Conservation (phyloP, 176 grass and related monocot species). For the Chloris gayana region DNA sequence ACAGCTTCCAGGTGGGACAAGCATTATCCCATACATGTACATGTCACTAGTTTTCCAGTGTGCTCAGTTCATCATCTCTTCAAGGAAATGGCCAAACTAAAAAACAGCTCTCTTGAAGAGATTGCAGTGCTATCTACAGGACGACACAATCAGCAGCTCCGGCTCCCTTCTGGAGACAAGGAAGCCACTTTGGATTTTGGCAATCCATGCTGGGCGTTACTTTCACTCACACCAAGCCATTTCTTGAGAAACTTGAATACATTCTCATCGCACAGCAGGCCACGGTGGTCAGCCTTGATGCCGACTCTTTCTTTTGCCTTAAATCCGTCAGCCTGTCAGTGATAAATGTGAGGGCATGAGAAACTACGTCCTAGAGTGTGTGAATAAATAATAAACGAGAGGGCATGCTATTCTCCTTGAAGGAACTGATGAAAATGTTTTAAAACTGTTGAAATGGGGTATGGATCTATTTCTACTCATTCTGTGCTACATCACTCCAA, state of each 20-base stretch:
- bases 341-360: not conserved
- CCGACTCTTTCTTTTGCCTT: constrained; percentile 70
- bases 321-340: constrained; percentile 82
- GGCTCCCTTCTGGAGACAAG: not conserved
- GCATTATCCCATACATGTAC: not conserved
- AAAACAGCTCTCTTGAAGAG: constrained; percentile 23
- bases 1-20: not conserved
- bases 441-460: not conserved
- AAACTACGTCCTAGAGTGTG: constrained; percentile 8
- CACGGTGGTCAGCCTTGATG: constrained; percentile 61
- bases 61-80: not conserved
- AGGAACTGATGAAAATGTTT: not conserved
- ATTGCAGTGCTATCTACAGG: not conserved
- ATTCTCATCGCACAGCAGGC: constrained; percentile 62
- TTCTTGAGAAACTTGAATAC: constrained; percentile 69
- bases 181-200: constrained; percentile 54
- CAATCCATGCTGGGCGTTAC: not conserved
- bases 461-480: not conserved
- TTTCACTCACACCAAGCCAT: constrained; percentile 61
- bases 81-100: not conserved
- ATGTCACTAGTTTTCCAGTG: not conserved
- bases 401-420: not conserved
- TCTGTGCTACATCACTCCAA: not conserved
- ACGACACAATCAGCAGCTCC: not conserved
- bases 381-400: not conserved